A percentile compares a stretch with the other conserved stretches of the same genome.
These are phyloP conservation scores for Aspergillus nidulans DNA, from an alignment of 495 filamentous ascomycete species.

Conservation along the genomic window DNA sequence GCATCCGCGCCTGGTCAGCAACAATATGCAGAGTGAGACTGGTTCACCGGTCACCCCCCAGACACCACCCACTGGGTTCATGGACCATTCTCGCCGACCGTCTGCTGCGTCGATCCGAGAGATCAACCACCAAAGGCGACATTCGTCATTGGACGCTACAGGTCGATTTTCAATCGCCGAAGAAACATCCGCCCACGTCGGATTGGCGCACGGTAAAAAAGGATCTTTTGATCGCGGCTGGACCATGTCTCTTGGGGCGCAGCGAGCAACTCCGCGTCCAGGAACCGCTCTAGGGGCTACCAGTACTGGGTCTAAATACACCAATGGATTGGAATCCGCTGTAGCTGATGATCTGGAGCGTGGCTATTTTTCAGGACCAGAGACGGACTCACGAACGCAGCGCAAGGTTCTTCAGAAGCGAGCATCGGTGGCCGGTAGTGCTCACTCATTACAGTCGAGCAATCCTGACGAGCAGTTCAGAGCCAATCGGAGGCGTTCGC, in stretches of 20 bases:
- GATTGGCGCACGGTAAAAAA: slow-evolving; percentile 63
- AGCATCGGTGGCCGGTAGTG: slow-evolving; percentile 47
- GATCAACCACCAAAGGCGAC: slow-evolving; percentile 78
- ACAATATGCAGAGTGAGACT: slow-evolving; percentile 22
- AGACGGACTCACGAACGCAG: slow-evolving; percentile 64
- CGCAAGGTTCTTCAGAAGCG: slow-evolving; percentile 81
- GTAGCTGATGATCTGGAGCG: slow-evolving; percentile 66
- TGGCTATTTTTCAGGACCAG: slow-evolving; percentile 90
- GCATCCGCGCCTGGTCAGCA: slow-evolving; percentile 33
- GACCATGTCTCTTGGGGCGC: slow-evolving; percentile 62
- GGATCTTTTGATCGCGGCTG: slow-evolving; percentile 87
- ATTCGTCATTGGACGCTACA: slow-evolving; percentile 73
- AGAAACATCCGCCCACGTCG: slow-evolving; percentile 21
- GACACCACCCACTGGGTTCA: slow-evolving; percentile 25
- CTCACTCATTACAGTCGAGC: slow-evolving; percentile 61
- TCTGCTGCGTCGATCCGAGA: slow-evolving; percentile 84
- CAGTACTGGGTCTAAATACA: slow-evolving; percentile 15
- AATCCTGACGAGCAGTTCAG: slow-evolving; percentile 63
- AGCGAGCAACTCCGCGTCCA: slow-evolving; percentile 27
- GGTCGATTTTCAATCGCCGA: slow-evolving; percentile 34
- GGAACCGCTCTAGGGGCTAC: slow-evolving; percentile 33
- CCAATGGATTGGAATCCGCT: slow-evolving; percentile 25
- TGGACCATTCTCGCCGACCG: slow-evolving; percentile 56
- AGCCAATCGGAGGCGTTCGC: slow-evolving; percentile 65
- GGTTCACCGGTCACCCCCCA: slow-evolving; percentile 33